Percentiles rank a stretch among this genome's conserved stretches.
Conservation (phyloP, 768 basidiomycete species). For the Suillus luteus region DNA sequence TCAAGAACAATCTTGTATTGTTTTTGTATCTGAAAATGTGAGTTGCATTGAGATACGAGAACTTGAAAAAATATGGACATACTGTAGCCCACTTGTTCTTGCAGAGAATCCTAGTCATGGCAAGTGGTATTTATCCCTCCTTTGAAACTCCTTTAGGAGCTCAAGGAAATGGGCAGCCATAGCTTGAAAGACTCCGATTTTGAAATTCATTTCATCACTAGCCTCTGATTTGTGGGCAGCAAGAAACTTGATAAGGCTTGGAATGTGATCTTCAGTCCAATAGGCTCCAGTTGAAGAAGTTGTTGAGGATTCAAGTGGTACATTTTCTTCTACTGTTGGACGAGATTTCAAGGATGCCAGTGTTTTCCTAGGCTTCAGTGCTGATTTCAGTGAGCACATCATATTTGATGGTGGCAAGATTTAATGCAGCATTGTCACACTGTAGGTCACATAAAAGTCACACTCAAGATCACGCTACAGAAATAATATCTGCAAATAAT, state of each 20-base stretch:
- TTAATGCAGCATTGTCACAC: background rate
- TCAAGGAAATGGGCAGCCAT: background rate
- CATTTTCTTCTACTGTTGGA: background rate
- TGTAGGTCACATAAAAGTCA: constrained; percentile 2
- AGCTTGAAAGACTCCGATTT: background rate
- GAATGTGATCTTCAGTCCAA: constrained; percentile 1
- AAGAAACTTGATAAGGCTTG: background rate
- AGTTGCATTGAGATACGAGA: background rate
- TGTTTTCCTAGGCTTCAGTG: background rate
- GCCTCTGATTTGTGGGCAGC: background rate
- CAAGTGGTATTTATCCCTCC: background rate
- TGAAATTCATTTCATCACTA: background rate
- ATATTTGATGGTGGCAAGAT: background rate
- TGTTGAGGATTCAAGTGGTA: background rate
- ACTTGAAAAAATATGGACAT: background rate
- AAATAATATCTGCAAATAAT: background rate
- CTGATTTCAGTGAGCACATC: background rate
- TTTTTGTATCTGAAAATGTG: background rate
- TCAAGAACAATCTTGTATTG: background rate
- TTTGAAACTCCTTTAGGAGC: background rate
- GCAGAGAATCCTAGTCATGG: background rate
- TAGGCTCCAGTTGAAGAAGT: background rate
- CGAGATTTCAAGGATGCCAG: background rate
- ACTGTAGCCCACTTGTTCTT: constrained; percentile 3
- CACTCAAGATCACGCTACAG: background rate